phyloP scores from a whole-genome alignment of 169 alveolate species.

The Plasmodium falciparum region DNA sequence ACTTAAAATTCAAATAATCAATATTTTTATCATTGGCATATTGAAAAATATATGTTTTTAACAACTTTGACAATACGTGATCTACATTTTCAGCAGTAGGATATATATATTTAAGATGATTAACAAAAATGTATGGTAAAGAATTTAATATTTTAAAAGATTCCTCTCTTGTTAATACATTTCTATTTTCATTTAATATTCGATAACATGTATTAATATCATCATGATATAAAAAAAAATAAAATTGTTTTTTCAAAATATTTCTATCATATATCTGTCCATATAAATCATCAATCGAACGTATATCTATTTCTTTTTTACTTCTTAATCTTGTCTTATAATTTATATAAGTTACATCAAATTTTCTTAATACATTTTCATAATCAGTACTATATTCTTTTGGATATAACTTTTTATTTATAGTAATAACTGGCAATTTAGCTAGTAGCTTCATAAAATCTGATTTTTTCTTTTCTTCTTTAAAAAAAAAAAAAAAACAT shows the following conservation, averaged over 20 bases:
- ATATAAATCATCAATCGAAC: constrained; percentile 80
- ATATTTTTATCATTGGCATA: constrained; percentile 75
- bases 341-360: constrained; percentile 81
- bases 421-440: constrained; percentile 63
- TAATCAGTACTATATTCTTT: constrained; percentile 79
- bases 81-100: constrained; percentile 83
- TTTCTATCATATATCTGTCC: constrained; percentile 83
- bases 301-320: constrained; percentile 80
- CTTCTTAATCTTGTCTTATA: constrained; percentile 84
- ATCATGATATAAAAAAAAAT: constrained; percentile 83
- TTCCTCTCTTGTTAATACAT: constrained; percentile 80
- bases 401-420: constrained; percentile 52
- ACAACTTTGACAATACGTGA: constrained; percentile 73
- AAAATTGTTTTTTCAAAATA: constrained; percentile 83
- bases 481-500: not conserved
- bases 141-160: constrained; percentile 78
- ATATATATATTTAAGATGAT: constrained; percentile 78
- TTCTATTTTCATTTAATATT: constrained; percentile 81
- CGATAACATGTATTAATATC: constrained; percentile 82
- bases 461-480: constrained; percentile 3
- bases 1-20: constrained; percentile 61
- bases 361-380: constrained; percentile 81
- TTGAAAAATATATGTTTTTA: constrained; percentile 82
- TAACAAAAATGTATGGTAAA: constrained; percentile 80
- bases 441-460: constrained; percentile 9